These are phyloP conservation scores for Pistacia vera DNA, from an alignment of 345 rosid species.

Conservation along the genomic window DNA sequence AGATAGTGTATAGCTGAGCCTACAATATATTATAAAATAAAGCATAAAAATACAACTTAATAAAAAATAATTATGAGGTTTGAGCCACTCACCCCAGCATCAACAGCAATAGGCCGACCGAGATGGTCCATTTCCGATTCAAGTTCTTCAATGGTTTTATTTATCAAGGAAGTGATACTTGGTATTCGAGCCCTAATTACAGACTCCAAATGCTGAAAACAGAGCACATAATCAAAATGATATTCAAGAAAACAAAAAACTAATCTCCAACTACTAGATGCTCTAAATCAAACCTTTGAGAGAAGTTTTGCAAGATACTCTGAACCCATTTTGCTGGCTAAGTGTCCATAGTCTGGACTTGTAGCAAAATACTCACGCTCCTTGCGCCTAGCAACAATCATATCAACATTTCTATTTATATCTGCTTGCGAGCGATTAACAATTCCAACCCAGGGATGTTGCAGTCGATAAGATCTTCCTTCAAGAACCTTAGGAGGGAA, in stretches of 20 bases:
- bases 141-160: slow-evolving; percentile 88
- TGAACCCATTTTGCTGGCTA: slow-evolving; percentile 92
- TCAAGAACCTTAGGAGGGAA: slow-evolving; percentile 68
- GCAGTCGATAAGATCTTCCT: slow-evolving; percentile 88
- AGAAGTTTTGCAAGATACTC: slow-evolving; percentile 95
- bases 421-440: slow-evolving; percentile 99
- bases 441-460: slow-evolving; percentile 96
- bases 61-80: neutral
- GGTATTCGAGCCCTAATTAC: slow-evolving; percentile 89
- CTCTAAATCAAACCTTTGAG: slow-evolving; percentile 60
- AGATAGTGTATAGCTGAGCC: slow-evolving; percentile 82
- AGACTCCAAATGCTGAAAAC: slow-evolving; percentile 82
- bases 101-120: slow-evolving; percentile 86
- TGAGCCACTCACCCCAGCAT: slow-evolving; percentile 80
- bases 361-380: slow-evolving; percentile 90
- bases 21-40: slow-evolving; percentile 30
- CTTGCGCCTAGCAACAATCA: slow-evolving; percentile 86
- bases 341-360: slow-evolving; percentile 93
- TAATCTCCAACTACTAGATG: neutral
- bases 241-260: neutral
- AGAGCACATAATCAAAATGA: slow-evolving; percentile 24
- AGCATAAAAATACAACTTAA: neutral
- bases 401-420: slow-evolving; percentile 83
- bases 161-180: slow-evolving; percentile 78
- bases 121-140: slow-evolving; percentile 87